Evolutionary conservation across 2,329 filamentous ascomycete genomes (phyloP), one percentile per base, ranked within the genome.

Genomic region (Claviceps digitariae): DNA sequence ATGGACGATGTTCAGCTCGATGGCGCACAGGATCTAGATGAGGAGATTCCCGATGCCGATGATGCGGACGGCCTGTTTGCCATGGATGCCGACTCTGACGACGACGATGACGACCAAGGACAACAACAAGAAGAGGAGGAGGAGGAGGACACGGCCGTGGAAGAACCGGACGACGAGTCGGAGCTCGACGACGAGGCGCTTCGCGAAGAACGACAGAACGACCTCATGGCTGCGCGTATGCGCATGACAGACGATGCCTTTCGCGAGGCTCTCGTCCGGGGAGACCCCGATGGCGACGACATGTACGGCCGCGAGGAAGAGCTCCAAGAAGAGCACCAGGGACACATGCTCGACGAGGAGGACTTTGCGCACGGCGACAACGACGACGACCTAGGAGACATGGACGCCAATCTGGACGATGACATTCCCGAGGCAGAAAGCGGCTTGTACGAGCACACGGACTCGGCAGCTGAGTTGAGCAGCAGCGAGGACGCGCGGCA

Each of bases 401-500:
- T 84, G 78, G 82, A 78, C 50, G 81, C 76, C n/a, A 77, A 89
- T 62, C 72, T 88, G 43, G 85, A 89, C 64, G 83, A 81, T 49
- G 83, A 85, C 55, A 78, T 88, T 38, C 83, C 84, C 21, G 82
- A 86, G 55, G 81, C 75, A 10, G 78, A 81, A 61, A 72, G 71
- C 61, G 79, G 74, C 27, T 78, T 79, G 59, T 89, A 88, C 69
- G 85, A 90, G 70, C 85, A 89, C 64, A 89, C 86, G 9, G 86
- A 89, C 67, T 85, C 84, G 2, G 85, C 88, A 58, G 83, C 75
- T 9, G 82, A 83, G 51, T 59, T 82, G 51, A 75, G 68, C 55
- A 79, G 74, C 62, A 77, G 74, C 56, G 70, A 70, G 49, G 68
- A 70, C 6, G 53, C n/a, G n/a, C n/a, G n/a, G n/a, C n/a, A 57